phyloP scores from a whole-genome alignment of 345 rosid species.

The Hevea brasiliensis region DNA sequence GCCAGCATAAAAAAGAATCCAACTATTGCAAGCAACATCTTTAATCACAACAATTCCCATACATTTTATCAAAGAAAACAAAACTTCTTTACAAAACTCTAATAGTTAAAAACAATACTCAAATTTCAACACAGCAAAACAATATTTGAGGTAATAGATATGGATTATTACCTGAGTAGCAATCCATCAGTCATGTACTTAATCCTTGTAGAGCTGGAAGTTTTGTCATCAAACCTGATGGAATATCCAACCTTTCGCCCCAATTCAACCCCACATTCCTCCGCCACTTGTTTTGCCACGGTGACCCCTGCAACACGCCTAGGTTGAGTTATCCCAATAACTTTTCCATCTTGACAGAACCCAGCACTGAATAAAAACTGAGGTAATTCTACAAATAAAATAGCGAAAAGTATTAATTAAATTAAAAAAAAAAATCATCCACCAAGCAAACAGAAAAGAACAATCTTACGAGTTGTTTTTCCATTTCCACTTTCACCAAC shows the following conservation, averaged over 20 bases:
- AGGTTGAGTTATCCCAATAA: slow-evolving; percentile 81
- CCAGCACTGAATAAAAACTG: slow-evolving; percentile 76
- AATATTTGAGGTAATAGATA: not conserved
- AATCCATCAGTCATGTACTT: slow-evolving; percentile 95
- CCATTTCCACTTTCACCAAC: slow-evolving; percentile 99
- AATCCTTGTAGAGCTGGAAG: slow-evolving; percentile 65
- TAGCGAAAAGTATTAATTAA: not conserved
- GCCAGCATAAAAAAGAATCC: no score
- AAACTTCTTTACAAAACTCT: not conserved
- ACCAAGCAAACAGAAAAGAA: not conserved
- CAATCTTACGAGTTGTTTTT: slow-evolving; percentile 80
- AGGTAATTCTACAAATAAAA: slow-evolving; percentile 62
- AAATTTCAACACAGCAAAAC: not conserved
- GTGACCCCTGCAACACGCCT: slow-evolving; percentile 94
- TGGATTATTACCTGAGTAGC: slow-evolving; percentile 55
- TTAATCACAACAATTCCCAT: not conserved
- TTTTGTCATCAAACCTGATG: slow-evolving; percentile 74
- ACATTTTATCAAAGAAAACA: not conserved
- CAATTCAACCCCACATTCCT: slow-evolving; percentile 72
- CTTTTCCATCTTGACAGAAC: slow-evolving; percentile 69
- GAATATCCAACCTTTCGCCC: slow-evolving; percentile 90
- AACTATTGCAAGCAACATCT: no score
- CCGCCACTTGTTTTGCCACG: slow-evolving; percentile 81
- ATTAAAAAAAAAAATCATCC: slow-evolving; percentile 7
- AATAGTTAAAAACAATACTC: not conserved